These are phyloP conservation scores for Panicum miliaceum DNA, from an alignment of 176 grass and related monocot genomes.

Conservation along the genomic window DNA sequence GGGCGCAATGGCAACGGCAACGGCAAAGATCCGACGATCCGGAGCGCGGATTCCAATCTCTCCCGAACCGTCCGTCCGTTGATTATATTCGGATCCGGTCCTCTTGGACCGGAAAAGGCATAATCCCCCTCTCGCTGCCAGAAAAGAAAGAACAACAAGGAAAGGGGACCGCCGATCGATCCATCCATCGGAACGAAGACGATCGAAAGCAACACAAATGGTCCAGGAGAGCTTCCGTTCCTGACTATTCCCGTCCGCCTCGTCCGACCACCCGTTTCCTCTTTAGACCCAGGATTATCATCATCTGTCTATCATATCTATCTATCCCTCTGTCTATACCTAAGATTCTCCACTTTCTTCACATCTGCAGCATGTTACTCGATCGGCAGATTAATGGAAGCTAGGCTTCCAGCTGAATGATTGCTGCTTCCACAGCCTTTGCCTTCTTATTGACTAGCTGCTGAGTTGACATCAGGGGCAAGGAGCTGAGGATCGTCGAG, in stretches of 20 bases:
- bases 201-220: neutral
- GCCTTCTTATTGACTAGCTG: neutral
- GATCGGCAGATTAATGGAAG: neutral
- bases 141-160: neutral
- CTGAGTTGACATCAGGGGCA: neutral
- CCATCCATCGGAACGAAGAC: no score
- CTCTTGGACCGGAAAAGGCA: neutral
- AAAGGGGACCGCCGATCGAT: neutral
- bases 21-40: neutral
- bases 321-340: neutral
- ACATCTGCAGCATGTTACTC: neutral
- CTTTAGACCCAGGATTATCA: neutral
- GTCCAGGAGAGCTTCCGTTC: neutral
- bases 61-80: neutral
- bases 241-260: neutral
- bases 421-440: neutral
- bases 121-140: neutral
- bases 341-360: slow-evolving; percentile 32
- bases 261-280: neutral
- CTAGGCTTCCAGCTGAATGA: neutral
- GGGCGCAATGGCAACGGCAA: no score
- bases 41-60: neutral
- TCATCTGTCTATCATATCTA: neutral
- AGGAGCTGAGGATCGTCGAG: neutral
- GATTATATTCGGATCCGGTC: neutral